Percentiles rank a stretch among this genome's conserved stretches.
phyloP scores from a whole-genome alignment of 192 early-diverging fungal genomes.

The Gryganskiella cystojenkinii region DNA sequence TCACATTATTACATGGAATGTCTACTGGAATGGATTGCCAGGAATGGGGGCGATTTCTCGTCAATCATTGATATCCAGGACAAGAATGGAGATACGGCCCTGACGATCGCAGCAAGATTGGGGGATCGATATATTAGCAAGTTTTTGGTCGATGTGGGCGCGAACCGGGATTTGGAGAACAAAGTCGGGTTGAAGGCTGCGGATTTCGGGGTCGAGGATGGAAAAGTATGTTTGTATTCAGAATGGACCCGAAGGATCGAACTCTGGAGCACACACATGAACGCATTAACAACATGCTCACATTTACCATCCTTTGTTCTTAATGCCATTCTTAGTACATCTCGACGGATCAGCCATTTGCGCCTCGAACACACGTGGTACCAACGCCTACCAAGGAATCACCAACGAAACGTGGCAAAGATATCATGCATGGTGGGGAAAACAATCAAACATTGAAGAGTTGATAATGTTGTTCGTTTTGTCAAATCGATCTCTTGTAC shows the following conservation, averaged over 20 bases:
- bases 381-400: conserved; percentile 19
- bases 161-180: conserved; percentile 77
- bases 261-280: too few species aligned
- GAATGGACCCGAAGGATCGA: too few species aligned
- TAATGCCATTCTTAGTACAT: too few species aligned
- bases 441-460: too few species aligned
- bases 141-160: conserved; percentile 80
- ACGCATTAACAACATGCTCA: too few species aligned
- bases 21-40: conserved; percentile 74
- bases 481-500: background rate
- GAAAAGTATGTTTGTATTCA: conserved; percentile 13
- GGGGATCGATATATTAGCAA: conserved; percentile 78
- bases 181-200: conserved; percentile 79
- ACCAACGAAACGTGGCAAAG: conserved; percentile 44
- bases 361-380: conserved; percentile 13
- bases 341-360: conserved; percentile 37
- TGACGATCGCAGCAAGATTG: conserved; percentile 87
- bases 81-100: conserved; percentile 83
- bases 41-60: conserved; percentile 56
- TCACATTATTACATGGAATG: conserved; percentile 93
- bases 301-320: too few species aligned
- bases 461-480: background rate
- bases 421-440: conserved; percentile 55
- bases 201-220: conserved; percentile 70
- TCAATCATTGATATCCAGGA: conserved; percentile 73